Evolutionary conservation across 2,329 filamentous ascomycete species (phyloP), one percentile per base, ranked within the genome.

Genomic region (Fusarium metavorans): DNA sequence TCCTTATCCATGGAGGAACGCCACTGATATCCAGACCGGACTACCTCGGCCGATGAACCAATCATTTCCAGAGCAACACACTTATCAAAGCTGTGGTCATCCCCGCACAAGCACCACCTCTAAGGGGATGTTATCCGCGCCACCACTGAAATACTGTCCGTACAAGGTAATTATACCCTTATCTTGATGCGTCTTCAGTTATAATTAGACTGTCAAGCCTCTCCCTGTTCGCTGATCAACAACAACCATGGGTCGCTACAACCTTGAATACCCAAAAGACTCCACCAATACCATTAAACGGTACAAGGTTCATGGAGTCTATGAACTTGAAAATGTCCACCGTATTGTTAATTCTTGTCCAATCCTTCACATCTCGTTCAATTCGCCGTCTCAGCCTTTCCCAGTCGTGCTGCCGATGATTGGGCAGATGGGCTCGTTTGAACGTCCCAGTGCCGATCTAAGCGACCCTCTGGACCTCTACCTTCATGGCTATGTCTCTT

Each of bases 381-480:
- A 88, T 58, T 83, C 87, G 6, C 85, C 88, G 0, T 83, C 86
- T 50, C 89, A 91, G 52, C 92, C 92, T 0, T 97, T 95, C 78
- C 94, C 94, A 2, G 89, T 91, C 50, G 91, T 92, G 59, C 87
- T 97, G 1, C 95, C 95, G 59, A 97, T 97, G 94, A 94, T 97
- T 77, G 94, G 94, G 52, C 91, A 94, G 76, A 92, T 97, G 87
- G 93, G 91, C 3, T 93, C 92, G 14, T 97, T 92, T 80, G 86
- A 87, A 2, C 84, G 86, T 0, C 92, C 92, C 2, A 92, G 89
- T 66, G 87, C 90, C 16, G 86, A 87, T 54, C 81, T 89, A n/a
- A 87, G 88, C 50, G 91, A 95, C 68, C 90, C 92, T 0, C 85
- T 95, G 2, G 92, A 95, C 61, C 88, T 93, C 71, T 97, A 97